phyloP scores from a whole-genome alignment of 1,139 yeast genomes.

The Debaryomyces coudertii region DNA sequence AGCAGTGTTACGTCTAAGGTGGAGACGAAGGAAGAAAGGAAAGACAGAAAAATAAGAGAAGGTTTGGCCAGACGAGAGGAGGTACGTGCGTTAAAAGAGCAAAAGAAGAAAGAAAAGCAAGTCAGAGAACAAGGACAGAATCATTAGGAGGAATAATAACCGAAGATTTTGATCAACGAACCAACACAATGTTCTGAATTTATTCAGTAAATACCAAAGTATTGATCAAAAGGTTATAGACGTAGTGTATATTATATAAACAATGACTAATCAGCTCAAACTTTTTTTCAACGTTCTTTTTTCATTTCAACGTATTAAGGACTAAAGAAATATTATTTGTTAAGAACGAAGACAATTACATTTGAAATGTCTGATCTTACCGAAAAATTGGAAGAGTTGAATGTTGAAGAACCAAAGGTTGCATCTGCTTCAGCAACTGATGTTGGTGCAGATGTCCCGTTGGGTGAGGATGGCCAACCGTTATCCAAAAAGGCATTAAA shows the following conservation, averaged over 20 bases:
- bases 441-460: conserved; percentile 42
- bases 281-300: not conserved
- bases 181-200: too few species aligned
- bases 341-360: not conserved
- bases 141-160: not conserved
- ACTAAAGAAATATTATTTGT: not conserved
- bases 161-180: too few species aligned
- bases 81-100: conserved; percentile 28
- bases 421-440: conserved; percentile 27
- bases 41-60: conserved; percentile 59
- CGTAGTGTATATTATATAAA: conserved; percentile 1
- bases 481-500: conserved; percentile 93
- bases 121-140: conserved; percentile 10
- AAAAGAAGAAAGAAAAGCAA: conserved; percentile 18
- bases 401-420: conserved; percentile 26
- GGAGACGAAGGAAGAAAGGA: conserved; percentile 56
- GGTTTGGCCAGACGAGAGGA: conserved; percentile 57
- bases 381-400: conserved; percentile 39
- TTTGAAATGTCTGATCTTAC: conserved; percentile 35
- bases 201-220: conserved; percentile 1
- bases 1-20: conserved; percentile 12
- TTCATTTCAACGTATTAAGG: not conserved
- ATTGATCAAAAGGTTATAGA: not conserved
- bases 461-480: conserved; percentile 90
- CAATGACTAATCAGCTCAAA: conserved; percentile 6